phyloP scores from a whole-genome alignment of 2,329 filamentous ascomycete species.

The Colletotrichum chrysophilum region DNA sequence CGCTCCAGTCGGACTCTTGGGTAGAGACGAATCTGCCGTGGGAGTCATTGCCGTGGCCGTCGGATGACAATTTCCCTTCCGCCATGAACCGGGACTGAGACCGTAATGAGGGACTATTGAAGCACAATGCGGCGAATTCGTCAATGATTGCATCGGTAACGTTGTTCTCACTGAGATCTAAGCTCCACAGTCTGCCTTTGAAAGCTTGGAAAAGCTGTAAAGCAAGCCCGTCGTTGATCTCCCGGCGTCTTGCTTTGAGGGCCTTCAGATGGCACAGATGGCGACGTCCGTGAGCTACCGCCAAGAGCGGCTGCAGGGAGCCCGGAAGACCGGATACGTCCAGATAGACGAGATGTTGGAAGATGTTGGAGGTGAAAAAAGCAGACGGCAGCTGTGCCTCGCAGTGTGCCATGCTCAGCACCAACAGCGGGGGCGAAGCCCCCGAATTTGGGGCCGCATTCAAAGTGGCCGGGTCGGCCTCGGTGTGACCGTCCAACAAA shows the following conservation, averaged over 20 bases:
- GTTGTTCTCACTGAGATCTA: constrained; percentile 59
- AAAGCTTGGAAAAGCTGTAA: constrained; percentile 38
- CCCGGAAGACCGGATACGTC: constrained; percentile 57
- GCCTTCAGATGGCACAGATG: constrained; percentile 54
- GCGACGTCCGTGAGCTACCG: constrained; percentile 33
- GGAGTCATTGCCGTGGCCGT: constrained; percentile 30
- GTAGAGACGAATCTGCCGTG: constrained; percentile 51
- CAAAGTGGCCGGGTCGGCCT: constrained; percentile 47
- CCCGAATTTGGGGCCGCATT: constrained; percentile 22
- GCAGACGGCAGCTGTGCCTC: constrained; percentile 41
- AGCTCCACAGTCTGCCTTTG: constrained; percentile 55
- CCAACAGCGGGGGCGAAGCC: constrained; percentile 29
- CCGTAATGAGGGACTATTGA: constrained; percentile 36
- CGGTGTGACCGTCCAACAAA: constrained; percentile 51
- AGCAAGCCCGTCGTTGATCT: constrained; percentile 47
- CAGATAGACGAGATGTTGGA: constrained; percentile 53
- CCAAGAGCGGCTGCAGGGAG: constrained; percentile 42
- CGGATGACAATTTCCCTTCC: constrained; percentile 49
- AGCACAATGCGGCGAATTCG: constrained; percentile 33
- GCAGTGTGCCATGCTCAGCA: constrained; percentile 53
- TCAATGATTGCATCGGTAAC: constrained; percentile 51
- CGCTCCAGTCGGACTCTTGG: constrained; percentile 52
- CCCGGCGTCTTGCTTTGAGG: constrained; percentile 53
- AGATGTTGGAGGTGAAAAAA: constrained; percentile 42
- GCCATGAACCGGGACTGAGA: constrained; percentile 42